Conservation (phyloP, 768 basidiomycete species). For the Macrolepiota dolichaula region DNA sequence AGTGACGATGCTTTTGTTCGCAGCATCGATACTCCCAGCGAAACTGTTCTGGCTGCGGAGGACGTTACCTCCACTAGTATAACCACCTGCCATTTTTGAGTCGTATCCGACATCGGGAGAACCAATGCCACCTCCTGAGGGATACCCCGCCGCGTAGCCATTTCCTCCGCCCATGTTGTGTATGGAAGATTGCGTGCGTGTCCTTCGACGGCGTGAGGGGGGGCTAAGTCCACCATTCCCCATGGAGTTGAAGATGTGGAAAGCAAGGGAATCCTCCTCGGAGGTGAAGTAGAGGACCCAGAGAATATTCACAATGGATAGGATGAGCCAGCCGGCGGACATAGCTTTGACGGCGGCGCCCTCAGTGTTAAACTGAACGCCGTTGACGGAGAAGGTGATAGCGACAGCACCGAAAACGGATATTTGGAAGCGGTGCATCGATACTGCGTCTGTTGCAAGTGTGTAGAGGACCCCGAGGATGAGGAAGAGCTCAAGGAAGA, state of each 20-base stretch:
- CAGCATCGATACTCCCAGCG: slow-evolving; percentile 38
- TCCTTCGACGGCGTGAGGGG: slow-evolving; percentile 75
- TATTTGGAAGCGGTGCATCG: slow-evolving; percentile 91
- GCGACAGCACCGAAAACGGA: slow-evolving; percentile 84
- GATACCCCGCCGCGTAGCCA: slow-evolving; percentile 62
- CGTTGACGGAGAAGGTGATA: slow-evolving; percentile 82
- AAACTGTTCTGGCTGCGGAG: slow-evolving; percentile 55
- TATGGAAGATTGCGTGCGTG: slow-evolving; percentile 56
- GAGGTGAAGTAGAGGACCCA: slow-evolving; percentile 98
- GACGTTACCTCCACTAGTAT: slow-evolving; percentile 45
- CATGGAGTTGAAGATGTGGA: slow-evolving; percentile 85
- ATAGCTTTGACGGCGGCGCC: slow-evolving; percentile 72
- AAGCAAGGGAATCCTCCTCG: slow-evolving; percentile 85
- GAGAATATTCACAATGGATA: slow-evolving; percentile 87
- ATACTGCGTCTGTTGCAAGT: slow-evolving; percentile 86
- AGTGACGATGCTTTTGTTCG: slow-evolving; percentile 30
- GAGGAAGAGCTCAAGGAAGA: slow-evolving; percentile 72
- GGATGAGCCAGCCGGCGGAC: slow-evolving; percentile 92
- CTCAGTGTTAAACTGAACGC: slow-evolving; percentile 31
- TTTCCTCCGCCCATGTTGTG: slow-evolving; percentile 63
- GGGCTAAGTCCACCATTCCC: slow-evolving; percentile 83
- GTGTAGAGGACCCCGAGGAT: slow-evolving; percentile 70
- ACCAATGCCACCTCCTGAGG: slow-evolving; percentile 67
- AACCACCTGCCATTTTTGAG: slow-evolving; percentile 51
- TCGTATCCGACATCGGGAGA: slow-evolving; percentile 63